These are phyloP conservation scores for Fragilaria radians DNA, from an alignment of 108 stramenopile genomes.

Conservation along the genomic window DNA sequence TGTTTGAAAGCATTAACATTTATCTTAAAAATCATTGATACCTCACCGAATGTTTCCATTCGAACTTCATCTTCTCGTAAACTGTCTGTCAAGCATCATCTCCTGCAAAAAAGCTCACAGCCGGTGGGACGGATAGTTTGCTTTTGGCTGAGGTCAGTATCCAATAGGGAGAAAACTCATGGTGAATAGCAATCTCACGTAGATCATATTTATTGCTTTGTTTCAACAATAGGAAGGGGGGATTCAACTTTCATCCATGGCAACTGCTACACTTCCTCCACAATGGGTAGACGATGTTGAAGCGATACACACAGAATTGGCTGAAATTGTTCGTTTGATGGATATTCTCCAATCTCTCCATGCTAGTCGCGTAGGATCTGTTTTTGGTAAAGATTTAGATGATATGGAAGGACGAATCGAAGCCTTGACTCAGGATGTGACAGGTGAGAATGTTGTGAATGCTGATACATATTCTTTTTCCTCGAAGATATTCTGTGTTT, in stretches of 20 bases:
- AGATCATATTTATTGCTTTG: too few relatives aligned
- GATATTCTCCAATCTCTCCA: slow-evolving; percentile 83
- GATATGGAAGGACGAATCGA: slow-evolving; percentile 89
- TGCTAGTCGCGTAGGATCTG: slow-evolving; percentile 83
- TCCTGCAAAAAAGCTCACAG: slow-evolving; percentile 13
- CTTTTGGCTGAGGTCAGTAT: background rate
- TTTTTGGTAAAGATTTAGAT: slow-evolving; percentile 83
- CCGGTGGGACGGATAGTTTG: slow-evolving; percentile 15
- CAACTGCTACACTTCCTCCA: slow-evolving; percentile 51
- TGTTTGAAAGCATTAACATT: background rate
- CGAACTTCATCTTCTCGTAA: too few relatives aligned
- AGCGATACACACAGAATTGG: slow-evolving; percentile 58
- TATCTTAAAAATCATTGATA: too few relatives aligned
- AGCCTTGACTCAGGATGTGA: slow-evolving; percentile 54
- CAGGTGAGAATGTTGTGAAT: background rate
- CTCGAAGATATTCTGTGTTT: too few relatives aligned
- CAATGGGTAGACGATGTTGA: slow-evolving; percentile 83
- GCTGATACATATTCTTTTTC: too few relatives aligned
- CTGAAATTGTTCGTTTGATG: slow-evolving; percentile 80
- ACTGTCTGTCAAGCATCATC: too few relatives aligned
- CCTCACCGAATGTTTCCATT: too few relatives aligned
- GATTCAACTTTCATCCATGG: slow-evolving; percentile 32
- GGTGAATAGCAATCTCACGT: background rate
- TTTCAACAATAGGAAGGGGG: slow-evolving; percentile 31
- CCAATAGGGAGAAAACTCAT: background rate